phyloP scores from a whole-genome alignment of 2,329 filamentous ascomycete species.

The Ophiosphaerella korrae region DNA sequence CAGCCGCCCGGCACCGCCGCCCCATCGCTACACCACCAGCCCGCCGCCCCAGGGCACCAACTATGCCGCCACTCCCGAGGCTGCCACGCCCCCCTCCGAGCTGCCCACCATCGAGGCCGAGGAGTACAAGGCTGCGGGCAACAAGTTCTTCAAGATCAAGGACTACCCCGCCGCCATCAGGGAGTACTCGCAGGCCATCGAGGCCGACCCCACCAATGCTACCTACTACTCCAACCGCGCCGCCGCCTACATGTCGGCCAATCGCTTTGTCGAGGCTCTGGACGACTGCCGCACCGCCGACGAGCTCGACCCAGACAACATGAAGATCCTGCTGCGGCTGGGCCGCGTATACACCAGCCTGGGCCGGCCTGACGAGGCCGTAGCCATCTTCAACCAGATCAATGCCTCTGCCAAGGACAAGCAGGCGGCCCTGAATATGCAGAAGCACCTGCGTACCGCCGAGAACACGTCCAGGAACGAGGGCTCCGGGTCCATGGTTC shows the following conservation, averaged over 20 bases:
- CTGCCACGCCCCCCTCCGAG: slow-evolving; percentile 47
- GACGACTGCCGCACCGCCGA: slow-evolving; percentile 85
- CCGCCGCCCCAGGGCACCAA: slow-evolving; percentile 51
- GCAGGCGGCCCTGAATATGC: slow-evolving; percentile 82
- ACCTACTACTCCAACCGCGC: slow-evolving; percentile 95
- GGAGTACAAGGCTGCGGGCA: slow-evolving; percentile 87
- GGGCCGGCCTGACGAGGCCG: slow-evolving; percentile 83
- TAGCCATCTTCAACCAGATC: slow-evolving; percentile 81
- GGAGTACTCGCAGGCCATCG: slow-evolving; percentile 94
- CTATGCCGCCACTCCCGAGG: slow-evolving; percentile 46
- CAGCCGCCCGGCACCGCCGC: slow-evolving; percentile 68
- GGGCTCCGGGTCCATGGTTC: slow-evolving; percentile 84
- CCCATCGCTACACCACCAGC: slow-evolving; percentile 64
- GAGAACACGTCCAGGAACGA: slow-evolving; percentile 76
- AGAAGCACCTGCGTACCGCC: slow-evolving; percentile 78
- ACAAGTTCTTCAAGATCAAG: slow-evolving; percentile 95
- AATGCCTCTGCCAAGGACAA: slow-evolving; percentile 84
- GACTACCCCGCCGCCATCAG: slow-evolving; percentile 87
- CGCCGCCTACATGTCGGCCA: slow-evolving; percentile 89
- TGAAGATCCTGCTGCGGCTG: slow-evolving; percentile 86
- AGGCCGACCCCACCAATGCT: slow-evolving; percentile 80
- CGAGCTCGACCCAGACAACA: slow-evolving; percentile 81
- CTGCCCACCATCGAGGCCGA: slow-evolving; percentile 77
- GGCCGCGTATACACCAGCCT: slow-evolving; percentile 88
- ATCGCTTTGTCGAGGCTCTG: slow-evolving; percentile 76